Base-by-base conservation (phyloP, 1,284 basidiomycete species). In the Ustilago lituana region DNA sequence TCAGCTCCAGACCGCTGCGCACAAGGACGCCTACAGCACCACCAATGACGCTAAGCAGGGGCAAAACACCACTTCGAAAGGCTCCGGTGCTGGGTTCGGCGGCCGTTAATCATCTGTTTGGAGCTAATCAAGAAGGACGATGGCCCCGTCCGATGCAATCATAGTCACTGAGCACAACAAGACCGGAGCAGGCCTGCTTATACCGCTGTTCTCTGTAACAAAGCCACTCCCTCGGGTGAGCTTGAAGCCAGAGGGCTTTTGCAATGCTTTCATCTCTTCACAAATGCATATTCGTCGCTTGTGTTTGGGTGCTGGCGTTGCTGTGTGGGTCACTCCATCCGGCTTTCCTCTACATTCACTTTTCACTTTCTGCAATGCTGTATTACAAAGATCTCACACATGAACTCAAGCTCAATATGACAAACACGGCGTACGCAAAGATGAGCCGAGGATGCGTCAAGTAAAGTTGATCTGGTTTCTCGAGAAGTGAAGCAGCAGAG, bases 51-150 rank as follows among this genome's bases (percentile, higher is more conserved):
- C 61, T 17, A 73, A 78, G 31, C 54, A 63, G 32, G 56, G 56
- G 22, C 48, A 50, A 41, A 72, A 76, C 55, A 40, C 38, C 12
- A 53, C 56, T 32, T 67, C 62, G 19, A 44, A 48, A 10, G 68
- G 68, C n/a, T 32, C 45, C 1, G 69, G 73, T 17, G 61, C 53
- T 31, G 61, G 64, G 0, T 63, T 59, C 29, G 76, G 73, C 22
- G 76, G 76, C 33, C 72, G 76, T 48, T 76, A 50, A 66, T 27
- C n/a, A n/a, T n/a, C n/a, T n/a, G n/a, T n/a, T n/a, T n/a, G n/a
- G n/a, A n/a, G n/a, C n/a, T n/a, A n/a, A n/a, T n/a, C n/a, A n/a
- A n/a, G n/a, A n/a, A n/a, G n/a, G n/a, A n/a, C n/a, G n/a, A n/a
- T n/a, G n/a, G n/a, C n/a, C n/a, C n/a, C n/a, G n/a, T n/a, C n/a